A percentile compares a stretch with the other conserved stretches of the same genome.
These are phyloP conservation scores for Cryptococcus neoformans DNA, from an alignment of 1,284 basidiomycete genomes.

Conservation along the genomic window DNA sequence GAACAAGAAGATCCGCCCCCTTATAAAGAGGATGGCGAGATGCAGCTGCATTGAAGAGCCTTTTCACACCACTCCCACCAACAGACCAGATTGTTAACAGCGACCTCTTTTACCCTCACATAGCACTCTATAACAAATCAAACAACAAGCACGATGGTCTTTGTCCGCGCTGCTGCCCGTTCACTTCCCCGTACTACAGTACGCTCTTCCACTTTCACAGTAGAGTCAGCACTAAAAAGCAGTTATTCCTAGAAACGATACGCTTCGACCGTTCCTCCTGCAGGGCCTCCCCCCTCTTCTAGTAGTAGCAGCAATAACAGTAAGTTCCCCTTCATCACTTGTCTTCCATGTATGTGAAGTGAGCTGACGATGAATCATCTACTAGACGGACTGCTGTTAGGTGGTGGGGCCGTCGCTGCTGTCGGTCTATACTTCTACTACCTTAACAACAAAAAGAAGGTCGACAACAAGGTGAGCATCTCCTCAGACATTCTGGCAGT, in stretches of 20 bases:
- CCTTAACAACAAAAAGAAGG: constrained; percentile 10
- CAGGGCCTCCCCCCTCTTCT: background rate
- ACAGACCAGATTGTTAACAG: too few relatives aligned
- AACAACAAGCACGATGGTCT: constrained; percentile 2
- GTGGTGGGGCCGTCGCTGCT: constrained; percentile 17
- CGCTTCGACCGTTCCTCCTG: constrained; percentile 2
- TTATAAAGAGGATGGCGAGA: background rate
- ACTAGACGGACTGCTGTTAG: constrained; percentile 18
- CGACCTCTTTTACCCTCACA: too few relatives aligned
- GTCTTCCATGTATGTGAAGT: background rate
- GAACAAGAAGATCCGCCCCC: background rate
- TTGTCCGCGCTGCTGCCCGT: constrained; percentile 9
- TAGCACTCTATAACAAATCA: background rate
- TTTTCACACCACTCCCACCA: too few relatives aligned
- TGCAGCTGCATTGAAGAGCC: background rate
- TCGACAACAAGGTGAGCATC: constrained; percentile 17
- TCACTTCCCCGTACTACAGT: constrained; percentile 1
- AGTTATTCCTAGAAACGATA: background rate
- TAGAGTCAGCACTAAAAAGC: too few relatives aligned
- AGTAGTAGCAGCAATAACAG: background rate
- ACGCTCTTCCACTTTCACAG: background rate
- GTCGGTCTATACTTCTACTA: constrained; percentile 26
- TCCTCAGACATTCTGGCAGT: background rate
- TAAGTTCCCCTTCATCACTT: background rate
- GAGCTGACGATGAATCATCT: background rate